A percentile compares a stretch with the other conserved stretches of the same genome.
phyloP scores from a whole-genome alignment of 176 grass and related monocot genomes.

The Metroxylon sagu region DNA sequence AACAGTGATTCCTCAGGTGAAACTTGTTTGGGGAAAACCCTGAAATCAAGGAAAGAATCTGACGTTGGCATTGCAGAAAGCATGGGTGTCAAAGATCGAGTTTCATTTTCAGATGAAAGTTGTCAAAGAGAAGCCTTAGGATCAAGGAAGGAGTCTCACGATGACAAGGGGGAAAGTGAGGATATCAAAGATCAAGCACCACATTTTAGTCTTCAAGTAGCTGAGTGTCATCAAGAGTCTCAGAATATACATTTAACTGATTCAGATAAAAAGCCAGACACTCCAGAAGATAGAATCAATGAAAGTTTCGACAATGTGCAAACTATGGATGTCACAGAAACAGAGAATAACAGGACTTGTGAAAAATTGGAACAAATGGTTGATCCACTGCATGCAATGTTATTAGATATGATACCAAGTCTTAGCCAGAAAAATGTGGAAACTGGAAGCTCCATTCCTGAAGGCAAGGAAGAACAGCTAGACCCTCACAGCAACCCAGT shows the following conservation, averaged over 20 bases:
- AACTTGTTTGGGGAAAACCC: neutral
- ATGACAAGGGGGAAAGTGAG: conserved; percentile 23
- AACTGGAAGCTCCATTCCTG: neutral
- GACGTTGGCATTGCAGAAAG: no score
- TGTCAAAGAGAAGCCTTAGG: conserved; percentile 22
- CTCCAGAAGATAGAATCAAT: conserved; percentile 16
- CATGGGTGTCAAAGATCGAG: no score
- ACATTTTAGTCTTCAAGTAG: conserved; percentile 28
- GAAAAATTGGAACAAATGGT: conserved; percentile 77
- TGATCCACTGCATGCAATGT: conserved; percentile 80
- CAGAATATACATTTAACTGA: conserved; percentile 7
- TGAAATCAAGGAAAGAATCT: no score
- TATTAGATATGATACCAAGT: conserved; percentile 73
- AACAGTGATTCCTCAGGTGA: conserved; percentile 31
- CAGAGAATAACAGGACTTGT: neutral
- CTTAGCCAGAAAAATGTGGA: conserved; percentile 39
- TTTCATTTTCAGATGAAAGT: conserved; percentile 16
- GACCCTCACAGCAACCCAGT: conserved; percentile 19
- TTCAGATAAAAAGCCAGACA: neutral
- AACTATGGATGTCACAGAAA: conserved; percentile 20
- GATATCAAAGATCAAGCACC: conserved; percentile 14
- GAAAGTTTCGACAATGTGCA: conserved; percentile 13
- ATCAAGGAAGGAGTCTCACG: conserved; percentile 22
- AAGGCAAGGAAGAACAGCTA: conserved; percentile 8
- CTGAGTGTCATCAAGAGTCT: conserved; percentile 24